Evolutionary conservation across 1,284 basidiomycete species (phyloP).

Genomic region (Malassezia sp.): DNA sequence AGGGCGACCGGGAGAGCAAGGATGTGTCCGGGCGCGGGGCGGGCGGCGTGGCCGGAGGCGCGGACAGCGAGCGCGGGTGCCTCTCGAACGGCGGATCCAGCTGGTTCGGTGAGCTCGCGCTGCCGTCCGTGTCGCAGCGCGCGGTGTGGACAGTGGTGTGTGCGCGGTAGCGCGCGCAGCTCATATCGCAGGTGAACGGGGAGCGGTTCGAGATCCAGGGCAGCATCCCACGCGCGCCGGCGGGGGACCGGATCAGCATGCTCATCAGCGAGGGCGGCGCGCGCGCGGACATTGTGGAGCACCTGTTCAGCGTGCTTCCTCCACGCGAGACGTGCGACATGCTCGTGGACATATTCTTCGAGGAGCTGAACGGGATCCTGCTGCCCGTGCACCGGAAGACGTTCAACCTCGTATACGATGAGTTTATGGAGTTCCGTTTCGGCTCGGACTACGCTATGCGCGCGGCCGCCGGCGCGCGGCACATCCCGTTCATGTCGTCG

Average conservation of each 20-base stretch:
- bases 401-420: conserved; percentile 68
- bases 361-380: conserved; percentile 74
- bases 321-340: conserved; percentile 25
- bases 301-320: conserved; percentile 36
- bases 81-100: conserved; percentile 35
- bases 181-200: conserved; percentile 30
- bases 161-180: too few relatives aligned
- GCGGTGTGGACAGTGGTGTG: conserved; percentile 36
- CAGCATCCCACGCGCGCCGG: conserved; percentile 35
- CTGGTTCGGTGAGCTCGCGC: conserved; percentile 39
- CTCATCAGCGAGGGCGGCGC: conserved; percentile 42
- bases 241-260: conserved; percentile 32
- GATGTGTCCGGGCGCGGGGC: not conserved
- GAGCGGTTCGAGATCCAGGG: conserved; percentile 37
- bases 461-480: conserved; percentile 59
- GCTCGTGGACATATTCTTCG: conserved; percentile 38
- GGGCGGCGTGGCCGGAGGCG: conserved; percentile 14
- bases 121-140: conserved; percentile 36
- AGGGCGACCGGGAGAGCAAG: not conserved
- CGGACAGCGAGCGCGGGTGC: conserved; percentile 21
- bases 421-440: conserved; percentile 55
- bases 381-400: conserved; percentile 80
- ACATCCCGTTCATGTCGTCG: conserved; percentile 75
- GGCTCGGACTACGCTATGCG: too few relatives aligned
- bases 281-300: conserved; percentile 26